Base-by-base conservation (phyloP, 225 moss, liverwort and hornwort species). In the Asterella californica region DNA sequence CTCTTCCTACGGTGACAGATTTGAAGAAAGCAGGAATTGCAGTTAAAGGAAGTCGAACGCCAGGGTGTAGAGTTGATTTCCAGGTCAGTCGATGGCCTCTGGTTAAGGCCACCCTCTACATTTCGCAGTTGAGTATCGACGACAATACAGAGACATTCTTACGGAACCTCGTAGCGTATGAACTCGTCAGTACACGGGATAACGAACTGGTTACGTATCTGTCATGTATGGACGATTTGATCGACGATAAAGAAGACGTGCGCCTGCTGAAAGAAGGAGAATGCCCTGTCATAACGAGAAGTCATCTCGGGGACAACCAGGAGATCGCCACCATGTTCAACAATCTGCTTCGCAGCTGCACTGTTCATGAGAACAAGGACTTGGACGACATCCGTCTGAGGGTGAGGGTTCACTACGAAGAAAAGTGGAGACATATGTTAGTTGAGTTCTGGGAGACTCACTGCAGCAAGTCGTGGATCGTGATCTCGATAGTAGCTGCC, bases 101-200 rank as follows among this genome's bases (percentile, higher is more conserved):
- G n/a, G n/a, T n/a, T n/a, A n/a, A n/a, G n/a, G 78, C 66, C 12
- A 69, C 49, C 0, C 78, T 78, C 67, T 53, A 29, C 67, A 46
- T 78, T 67, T 66, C 78, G 48, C 49, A 67, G 68, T 66, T 78
- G 52, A 32, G 10, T 48, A 29, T 78, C 29, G 66, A 78, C 12
- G 33, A 65, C 27, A 52, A 47, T 29, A 66, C 66, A 29, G 66
- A 78, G 66, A 42, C 47, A 9, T 8, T 67, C 22, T 78, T 65
- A 66, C 78, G 49, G 15, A 78, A 78, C 49, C 49, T 78, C 47
- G 78, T 78, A 22, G 78, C 78, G 30, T 68, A 66, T 66, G 67
- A 78, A 50, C 4, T 57, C 57, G 57, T 57, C 4, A 57, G 57
- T 57, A 57, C 57, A 3, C 12, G 4, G 1, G 67, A 66, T 22